These are phyloP conservation scores for Brassica hybrid DNA, from an alignment of 441 rosid species.

Conservation along the genomic window DNA sequence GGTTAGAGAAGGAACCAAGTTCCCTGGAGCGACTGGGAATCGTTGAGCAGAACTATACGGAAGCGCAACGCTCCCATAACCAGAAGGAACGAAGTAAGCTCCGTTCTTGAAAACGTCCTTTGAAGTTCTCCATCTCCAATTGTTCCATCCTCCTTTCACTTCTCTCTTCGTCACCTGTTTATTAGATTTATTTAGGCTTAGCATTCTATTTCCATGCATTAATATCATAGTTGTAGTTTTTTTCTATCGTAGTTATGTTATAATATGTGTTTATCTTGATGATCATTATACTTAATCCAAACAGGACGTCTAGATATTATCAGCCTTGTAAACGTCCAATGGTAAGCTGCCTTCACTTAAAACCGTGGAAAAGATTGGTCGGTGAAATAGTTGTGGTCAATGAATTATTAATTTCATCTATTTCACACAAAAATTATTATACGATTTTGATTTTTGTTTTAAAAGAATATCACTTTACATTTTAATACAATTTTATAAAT, in stretches of 20 bases:
- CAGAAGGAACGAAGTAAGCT: constrained; percentile 68
- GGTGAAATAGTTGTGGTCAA: not conserved
- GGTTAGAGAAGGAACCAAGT: constrained; percentile 61
- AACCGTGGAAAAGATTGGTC: not conserved
- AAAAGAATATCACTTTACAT: too few species aligned
- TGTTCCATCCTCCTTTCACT: constrained; percentile 48
- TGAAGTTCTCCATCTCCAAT: constrained; percentile 72
- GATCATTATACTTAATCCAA: not conserved
- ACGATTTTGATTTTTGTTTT: too few species aligned
- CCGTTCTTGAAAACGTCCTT: constrained; percentile 63
- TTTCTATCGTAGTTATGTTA: too few species aligned
- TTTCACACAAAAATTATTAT: too few species aligned
- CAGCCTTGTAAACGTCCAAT: constrained; percentile 19
- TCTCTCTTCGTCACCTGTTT: constrained; percentile 71
- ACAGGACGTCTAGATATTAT: not conserved
- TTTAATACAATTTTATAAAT: too few species aligned
- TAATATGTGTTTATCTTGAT: not conserved
- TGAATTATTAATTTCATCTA: not conserved
- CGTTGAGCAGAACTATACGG: constrained; percentile 46
- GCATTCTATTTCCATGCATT: not conserved
- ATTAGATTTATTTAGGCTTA: not conserved
- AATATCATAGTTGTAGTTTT: not conserved
- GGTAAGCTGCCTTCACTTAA: not conserved
- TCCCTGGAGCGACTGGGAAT: constrained; percentile 52
- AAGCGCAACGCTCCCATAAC: constrained; percentile 53